phyloP scores from a whole-genome alignment of 495 filamentous ascomycete genomes.

The Xylaria bambusicola region DNA sequence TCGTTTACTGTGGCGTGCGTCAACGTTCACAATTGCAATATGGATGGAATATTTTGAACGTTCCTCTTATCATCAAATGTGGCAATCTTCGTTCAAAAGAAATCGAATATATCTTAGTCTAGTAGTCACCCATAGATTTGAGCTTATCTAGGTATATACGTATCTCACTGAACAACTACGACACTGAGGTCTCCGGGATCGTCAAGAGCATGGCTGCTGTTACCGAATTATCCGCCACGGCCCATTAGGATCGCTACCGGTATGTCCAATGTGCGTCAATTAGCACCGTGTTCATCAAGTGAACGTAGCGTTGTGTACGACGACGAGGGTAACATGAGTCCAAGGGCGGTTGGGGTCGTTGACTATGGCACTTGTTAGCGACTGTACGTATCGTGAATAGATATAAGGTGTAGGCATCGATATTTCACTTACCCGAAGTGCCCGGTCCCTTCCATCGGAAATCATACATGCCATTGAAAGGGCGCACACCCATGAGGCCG shows the following conservation, averaged over 20 bases:
- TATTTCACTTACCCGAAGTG: slow-evolving; percentile 41
- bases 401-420: neutral
- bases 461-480: slow-evolving; percentile 43
- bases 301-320: slow-evolving; percentile 5
- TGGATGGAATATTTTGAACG: too few species aligned
- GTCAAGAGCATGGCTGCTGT: neutral
- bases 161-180: neutral
- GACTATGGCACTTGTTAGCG: slow-evolving; percentile 23
- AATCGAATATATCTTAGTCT: too few species aligned
- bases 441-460: slow-evolving; percentile 49
- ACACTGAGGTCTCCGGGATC: neutral
- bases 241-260: neutral
- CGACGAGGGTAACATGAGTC: slow-evolving; percentile 38
- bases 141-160: too few species aligned
- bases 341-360: slow-evolving; percentile 37
- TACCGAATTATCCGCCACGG: neutral
- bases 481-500: slow-evolving; percentile 47
- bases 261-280: neutral
- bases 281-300: too few species aligned
- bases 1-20: too few species aligned
- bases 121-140: too few species aligned
- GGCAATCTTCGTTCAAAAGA: too few species aligned
- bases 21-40: too few species aligned
- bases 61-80: too few species aligned
- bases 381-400: neutral